phyloP scores from a whole-genome alignment of 106 monocot species.

The Dendrobium officinale region DNA sequence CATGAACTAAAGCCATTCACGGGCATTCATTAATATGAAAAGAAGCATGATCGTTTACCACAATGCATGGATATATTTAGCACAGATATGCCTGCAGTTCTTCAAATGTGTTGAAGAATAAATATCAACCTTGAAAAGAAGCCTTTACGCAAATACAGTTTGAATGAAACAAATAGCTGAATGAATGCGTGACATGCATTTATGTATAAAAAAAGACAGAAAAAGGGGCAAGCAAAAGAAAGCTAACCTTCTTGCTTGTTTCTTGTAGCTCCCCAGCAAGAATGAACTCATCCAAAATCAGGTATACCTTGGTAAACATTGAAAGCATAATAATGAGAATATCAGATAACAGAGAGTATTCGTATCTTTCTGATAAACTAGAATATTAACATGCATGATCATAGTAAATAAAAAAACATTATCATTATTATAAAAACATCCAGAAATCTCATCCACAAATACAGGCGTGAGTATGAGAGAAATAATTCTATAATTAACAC shows the following conservation, averaged over 20 bases:
- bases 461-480: neutral
- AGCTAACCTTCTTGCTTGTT: conserved; percentile 86
- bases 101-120: neutral
- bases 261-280: conserved; percentile 97
- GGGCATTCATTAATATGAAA: neutral
- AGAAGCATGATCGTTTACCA: neutral
- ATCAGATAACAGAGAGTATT: neutral
- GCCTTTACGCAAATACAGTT: neutral
- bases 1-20: neutral
- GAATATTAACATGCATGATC: neutral
- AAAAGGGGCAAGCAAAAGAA: neutral
- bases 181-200: neutral
- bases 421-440: neutral
- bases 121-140: neutral
- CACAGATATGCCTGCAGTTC: neutral
- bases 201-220: neutral
- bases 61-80: neutral
- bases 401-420: neutral
- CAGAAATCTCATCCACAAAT: neutral
- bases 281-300: conserved; percentile 95
- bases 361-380: neutral
- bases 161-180: neutral
- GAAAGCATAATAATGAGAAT: conserved; percentile 6
- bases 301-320: conserved; percentile 55
- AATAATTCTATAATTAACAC: neutral